Evolutionary conservation across 2,329 filamentous ascomycete species (phyloP).

Genomic region (Geosmithia flava): DNA sequence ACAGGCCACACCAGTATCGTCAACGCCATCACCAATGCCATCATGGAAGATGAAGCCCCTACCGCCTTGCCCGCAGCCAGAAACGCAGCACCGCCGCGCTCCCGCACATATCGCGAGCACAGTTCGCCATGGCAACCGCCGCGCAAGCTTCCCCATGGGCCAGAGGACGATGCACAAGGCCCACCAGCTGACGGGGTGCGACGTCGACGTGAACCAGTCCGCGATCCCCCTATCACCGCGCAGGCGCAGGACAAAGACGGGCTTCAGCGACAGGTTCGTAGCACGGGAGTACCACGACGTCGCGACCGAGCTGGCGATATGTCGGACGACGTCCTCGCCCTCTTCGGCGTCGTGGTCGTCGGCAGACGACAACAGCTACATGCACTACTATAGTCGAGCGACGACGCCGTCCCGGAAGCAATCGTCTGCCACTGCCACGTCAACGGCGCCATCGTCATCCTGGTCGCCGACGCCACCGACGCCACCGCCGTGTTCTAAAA

Average conservation of each 20-base stretch:
- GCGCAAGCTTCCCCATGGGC: background rate
- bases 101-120: background rate
- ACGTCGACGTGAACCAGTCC: conserved; percentile 16
- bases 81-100: background rate
- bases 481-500: background rate
- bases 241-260: background rate
- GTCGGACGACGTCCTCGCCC: background rate
- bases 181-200: conserved; percentile 26
- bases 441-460: background rate
- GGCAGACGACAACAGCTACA: background rate
- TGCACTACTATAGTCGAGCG: background rate
- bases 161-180: conserved; percentile 24
- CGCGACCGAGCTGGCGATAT: conserved; percentile 15
- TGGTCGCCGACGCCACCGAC: background rate
- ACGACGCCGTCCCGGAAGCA: background rate
- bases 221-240: background rate
- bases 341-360: background rate
- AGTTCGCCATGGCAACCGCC: too few species aligned
- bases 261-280: conserved; percentile 11
- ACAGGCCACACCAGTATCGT: too few species aligned
- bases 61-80: background rate
- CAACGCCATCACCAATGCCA: background rate
- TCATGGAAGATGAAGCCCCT: background rate
- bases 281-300: conserved; percentile 22
- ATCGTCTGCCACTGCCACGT: background rate